Percentiles rank a stretch among this genome's conserved stretches.
phyloP scores from a whole-genome alignment of 306 rosid species.

The Clitoria ternatea region DNA sequence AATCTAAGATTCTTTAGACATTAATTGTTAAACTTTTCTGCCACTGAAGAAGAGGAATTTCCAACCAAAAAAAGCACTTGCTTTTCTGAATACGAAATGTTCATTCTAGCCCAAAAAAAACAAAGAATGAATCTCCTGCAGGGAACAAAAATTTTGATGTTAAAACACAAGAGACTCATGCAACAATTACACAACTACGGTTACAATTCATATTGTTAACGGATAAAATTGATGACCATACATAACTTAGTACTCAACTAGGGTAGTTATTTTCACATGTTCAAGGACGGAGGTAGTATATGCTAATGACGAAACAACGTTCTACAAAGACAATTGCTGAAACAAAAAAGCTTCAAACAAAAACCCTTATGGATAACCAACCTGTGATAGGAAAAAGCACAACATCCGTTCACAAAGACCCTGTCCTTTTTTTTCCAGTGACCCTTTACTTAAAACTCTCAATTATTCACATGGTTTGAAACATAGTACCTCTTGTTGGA shows the following conservation, averaged over 20 bases:
- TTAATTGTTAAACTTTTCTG: not conserved
- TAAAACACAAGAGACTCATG: not conserved
- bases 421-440: not conserved
- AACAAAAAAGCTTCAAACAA: not conserved
- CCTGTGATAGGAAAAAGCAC: not conserved
- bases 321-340: not conserved
- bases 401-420: not conserved
- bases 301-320: not conserved
- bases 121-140: not conserved
- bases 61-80: not conserved
- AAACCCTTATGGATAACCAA: not conserved
- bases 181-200: not conserved
- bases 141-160: not conserved
- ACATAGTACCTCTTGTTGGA: not conserved
- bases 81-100: not conserved
- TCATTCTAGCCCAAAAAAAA: slow-evolving; percentile 1
- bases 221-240: not conserved
- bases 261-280: too few relatives aligned
- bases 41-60: not conserved
- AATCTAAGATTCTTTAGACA: not conserved
- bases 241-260: too few relatives aligned
- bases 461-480: not conserved
- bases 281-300: too few relatives aligned
- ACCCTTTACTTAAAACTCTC: not conserved
- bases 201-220: not conserved